phyloP scores from a whole-genome alignment of 1,284 basidiomycete genomes.

The Stygiomarasmius scandens region DNA sequence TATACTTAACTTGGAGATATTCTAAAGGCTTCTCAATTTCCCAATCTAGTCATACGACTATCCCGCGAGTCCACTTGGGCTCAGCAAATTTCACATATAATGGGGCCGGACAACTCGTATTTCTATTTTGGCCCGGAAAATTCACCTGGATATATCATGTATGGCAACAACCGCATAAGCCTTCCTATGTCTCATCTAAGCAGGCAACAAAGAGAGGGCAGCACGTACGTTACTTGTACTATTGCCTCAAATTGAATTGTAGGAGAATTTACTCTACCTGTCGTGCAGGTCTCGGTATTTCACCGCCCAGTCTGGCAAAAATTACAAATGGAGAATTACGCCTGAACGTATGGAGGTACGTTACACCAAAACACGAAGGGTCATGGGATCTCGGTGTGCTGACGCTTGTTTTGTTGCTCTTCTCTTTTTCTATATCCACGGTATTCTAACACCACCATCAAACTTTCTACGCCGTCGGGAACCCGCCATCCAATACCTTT shows the following conservation, averaged over 20 bases:
- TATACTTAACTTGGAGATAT: conserved; percentile 9
- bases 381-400: not conserved
- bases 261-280: not conserved
- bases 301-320: conserved; percentile 61
- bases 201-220: conserved; percentile 57
- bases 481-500: not conserved
- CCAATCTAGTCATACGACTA: conserved; percentile 64
- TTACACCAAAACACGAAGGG: conserved; percentile 6
- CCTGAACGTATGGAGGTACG: conserved; percentile 67
- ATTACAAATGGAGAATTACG: conserved; percentile 71
- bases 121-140: conserved; percentile 71
- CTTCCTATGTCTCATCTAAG: conserved; percentile 59
- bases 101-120: conserved; percentile 71
- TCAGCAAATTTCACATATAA: conserved; percentile 61
- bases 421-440: not conserved
- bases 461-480: too few species aligned
- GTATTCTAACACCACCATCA: too few species aligned
- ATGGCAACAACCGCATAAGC: conserved; percentile 61
- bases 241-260: not conserved
- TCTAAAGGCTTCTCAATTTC: conserved; percentile 50
- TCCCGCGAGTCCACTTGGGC: conserved; percentile 66
- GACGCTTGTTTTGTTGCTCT: not conserved
- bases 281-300: conserved; percentile 69
- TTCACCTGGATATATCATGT: conserved; percentile 62
- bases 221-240: conserved; percentile 50